Base-by-base conservation (phyloP, 2,329 filamentous ascomycete species). In the Fusarium secorum region DNA sequence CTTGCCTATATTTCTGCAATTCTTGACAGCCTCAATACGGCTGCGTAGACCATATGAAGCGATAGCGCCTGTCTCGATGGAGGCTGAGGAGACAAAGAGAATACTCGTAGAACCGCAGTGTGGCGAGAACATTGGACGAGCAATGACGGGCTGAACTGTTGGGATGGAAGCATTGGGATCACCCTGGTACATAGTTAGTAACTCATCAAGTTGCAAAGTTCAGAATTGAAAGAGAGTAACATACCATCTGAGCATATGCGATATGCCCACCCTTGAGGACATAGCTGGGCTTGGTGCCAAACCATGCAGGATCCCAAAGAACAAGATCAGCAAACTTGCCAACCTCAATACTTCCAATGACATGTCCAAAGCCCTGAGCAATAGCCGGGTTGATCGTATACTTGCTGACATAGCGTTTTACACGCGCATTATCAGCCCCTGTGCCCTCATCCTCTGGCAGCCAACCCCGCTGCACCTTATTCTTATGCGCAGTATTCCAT, bases 401-500 rank as follows among this genome's bases (percentile, higher is more conserved):
- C 83, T 98, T 98, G 83, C 91, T 94, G 48, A 98, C 86, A 79
- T 98, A 98, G 30, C 95, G 84, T 84, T 97, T 97, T 11, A 97
- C 95, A 42, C 95, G 86, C 83, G 94, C 94, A 80, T 98, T 98
- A 78, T 98, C 95, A 0, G 92, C 93, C 15, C 85, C 91, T 0
- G 92, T 91, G 26, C 88, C 93, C 70, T 91, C 86, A 76, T 98
- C 95, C 83, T 97, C 93, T 11, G 88, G 84, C 32, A 98, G 82
- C 2, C 81, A 78, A 0, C 95, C 95, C 13, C 95, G 88, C 82
- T 98, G 94, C 22, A 90, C 79, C 82, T 97, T 97, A 80, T 98
- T 98, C 88, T 98, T 98, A 83, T 98, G 94, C 1, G 95, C 95
- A 5, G 95, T 98, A 81, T 98, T 95, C 95, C 95, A 98, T 0